Evolutionary conservation across 2,329 filamentous ascomycete genomes (phyloP).

Genomic region (Mariannaea sp.): DNA sequence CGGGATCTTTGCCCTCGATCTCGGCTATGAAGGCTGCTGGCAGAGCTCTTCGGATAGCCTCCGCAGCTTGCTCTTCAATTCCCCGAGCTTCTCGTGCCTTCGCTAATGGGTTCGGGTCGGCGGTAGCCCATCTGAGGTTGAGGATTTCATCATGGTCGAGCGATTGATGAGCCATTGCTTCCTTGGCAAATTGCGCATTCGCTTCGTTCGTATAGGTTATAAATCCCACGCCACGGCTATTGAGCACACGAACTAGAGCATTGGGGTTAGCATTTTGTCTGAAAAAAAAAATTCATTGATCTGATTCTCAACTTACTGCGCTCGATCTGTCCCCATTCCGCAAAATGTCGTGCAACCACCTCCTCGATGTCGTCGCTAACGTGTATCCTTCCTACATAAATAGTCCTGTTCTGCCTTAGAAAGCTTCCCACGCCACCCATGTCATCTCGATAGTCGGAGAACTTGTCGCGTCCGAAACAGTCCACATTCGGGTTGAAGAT

Average conservation of each 20-base stretch:
- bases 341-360: constrained; percentile 90
- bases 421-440: constrained; percentile 98
- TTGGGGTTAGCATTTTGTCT: constrained; percentile 19
- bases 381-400: constrained; percentile 93
- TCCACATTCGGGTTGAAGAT: constrained; percentile 93
- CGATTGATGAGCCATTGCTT: constrained; percentile 93
- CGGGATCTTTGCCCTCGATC: constrained; percentile 88
- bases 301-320: constrained; percentile 54
- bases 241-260: constrained; percentile 72
- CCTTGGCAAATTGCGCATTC: constrained; percentile 88
- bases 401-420: constrained; percentile 88
- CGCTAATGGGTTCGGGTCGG: constrained; percentile 93
- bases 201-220: constrained; percentile 92
- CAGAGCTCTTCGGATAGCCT: constrained; percentile 85
- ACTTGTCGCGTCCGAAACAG: constrained; percentile 87
- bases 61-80: constrained; percentile 95
- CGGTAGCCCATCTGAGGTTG: constrained; percentile 96
- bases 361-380: constrained; percentile 98
- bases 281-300: too few species aligned
- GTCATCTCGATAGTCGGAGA: constrained; percentile 90
- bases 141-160: constrained; percentile 91
- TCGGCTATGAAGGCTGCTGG: constrained; percentile 91
- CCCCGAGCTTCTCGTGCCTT: constrained; percentile 87
- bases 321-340: constrained; percentile 95
- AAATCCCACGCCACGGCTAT: constrained; percentile 88